A percentile compares a stretch with the other conserved stretches of the same genome.
Evolutionary conservation across 1,284 basidiomycete species (phyloP).

Genomic region (Sanguinoderma infundibulare): DNA sequence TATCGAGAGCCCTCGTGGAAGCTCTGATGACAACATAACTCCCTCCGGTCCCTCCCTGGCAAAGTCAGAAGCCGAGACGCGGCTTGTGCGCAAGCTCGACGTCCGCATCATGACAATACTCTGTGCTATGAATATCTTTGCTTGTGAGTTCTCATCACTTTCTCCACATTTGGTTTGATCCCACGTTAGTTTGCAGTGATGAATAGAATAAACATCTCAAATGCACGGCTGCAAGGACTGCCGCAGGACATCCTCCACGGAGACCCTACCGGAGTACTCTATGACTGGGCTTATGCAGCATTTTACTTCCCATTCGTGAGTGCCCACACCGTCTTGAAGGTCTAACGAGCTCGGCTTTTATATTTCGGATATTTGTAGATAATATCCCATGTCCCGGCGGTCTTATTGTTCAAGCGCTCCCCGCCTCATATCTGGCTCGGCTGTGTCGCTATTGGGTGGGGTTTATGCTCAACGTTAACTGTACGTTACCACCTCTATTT

Average conservation of each 20-base stretch:
- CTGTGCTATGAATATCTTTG: conserved; percentile 70
- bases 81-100: conserved; percentile 65
- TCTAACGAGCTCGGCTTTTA: background rate
- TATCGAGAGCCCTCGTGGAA: no score
- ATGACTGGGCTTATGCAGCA: conserved; percentile 75
- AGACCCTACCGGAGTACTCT: conserved; percentile 66
- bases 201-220: conserved; percentile 76
- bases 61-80: conserved; percentile 54
- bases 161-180: no score
- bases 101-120: conserved; percentile 64
- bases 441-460: conserved; percentile 70
- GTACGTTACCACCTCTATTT: conserved; percentile 39
- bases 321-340: no score
- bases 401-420: conserved; percentile 68
- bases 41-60: no score
- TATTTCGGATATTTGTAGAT: no score
- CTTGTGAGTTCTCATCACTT: conserved; percentile 50
- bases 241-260: conserved; percentile 66
- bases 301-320: conserved; percentile 80
- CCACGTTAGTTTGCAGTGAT: conserved; percentile 32
- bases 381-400: conserved; percentile 69
- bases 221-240: conserved; percentile 74
- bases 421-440: conserved; percentile 72
- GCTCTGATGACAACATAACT: no score
- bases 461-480: conserved; percentile 70